Base-by-base conservation (phyloP, 1,284 basidiomycete genomes). In the Sanghuangporus sanghuang region DNA sequence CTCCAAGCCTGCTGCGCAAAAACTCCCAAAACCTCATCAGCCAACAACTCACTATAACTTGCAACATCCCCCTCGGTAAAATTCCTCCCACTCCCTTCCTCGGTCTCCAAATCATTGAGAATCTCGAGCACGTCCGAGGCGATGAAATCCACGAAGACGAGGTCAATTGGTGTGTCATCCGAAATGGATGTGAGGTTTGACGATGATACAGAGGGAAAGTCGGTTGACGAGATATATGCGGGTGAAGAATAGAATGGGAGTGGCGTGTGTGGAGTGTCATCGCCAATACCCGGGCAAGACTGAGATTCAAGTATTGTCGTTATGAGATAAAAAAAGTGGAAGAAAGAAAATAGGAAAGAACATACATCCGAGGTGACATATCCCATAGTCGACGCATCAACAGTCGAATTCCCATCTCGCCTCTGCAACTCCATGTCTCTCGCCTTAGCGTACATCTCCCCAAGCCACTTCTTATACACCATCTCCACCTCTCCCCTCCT, bases 311-410 rank as follows among this genome's bases (percentile, higher is more conserved):
- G 14, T 3, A 52, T 9, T 27, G 14, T 7, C 27, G 62, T 57
- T 32, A 38, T 14, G 14, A 35, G 1, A 61, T 12, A 1, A 44
- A 6, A 32, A 21, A n/a, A 56, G 14, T 44, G 14, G 44, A 16
- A 4, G 73, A 8, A 36, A 18, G 21, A 8, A 36, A 18, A 9
- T 23, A 27, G 27, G 21, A 7, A 27, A 27, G 16, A 16, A 32
- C 87, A 71, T 67, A 89, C 87, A 70, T 91, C 89, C 0, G 73
- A 70, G 0, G 90, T 91, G n/a, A 90, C 87, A 71, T 92, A 91
- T 68, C 90, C 89, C 23, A 64, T 18, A n/a, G 63, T 63, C 62
- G 27, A 42, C 12, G 11, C 40, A 16, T n/a, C 54, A 6, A 6
- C 46, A 3, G 27, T 32, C 27, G 4, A 32, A 18, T 61, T 39